Percentiles rank a stretch among this genome's conserved stretches.
phyloP scores from a whole-genome alignment of 306 rosid species.

The Calophaca sinica region DNA sequence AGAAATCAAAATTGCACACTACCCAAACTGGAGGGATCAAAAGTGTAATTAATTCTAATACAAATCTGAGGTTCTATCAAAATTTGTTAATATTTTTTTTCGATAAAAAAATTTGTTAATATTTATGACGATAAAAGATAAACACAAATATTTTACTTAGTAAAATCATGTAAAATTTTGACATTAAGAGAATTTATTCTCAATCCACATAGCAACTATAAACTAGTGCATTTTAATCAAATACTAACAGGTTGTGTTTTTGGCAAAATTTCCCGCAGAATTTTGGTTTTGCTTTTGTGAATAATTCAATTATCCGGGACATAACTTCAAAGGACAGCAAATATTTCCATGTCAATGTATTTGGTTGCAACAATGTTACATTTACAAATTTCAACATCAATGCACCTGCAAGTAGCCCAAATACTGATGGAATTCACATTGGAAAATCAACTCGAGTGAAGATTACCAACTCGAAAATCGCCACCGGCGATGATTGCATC shows the following conservation, averaged over 20 bases:
- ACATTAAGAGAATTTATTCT: not conserved
- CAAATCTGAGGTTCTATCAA: too few species aligned
- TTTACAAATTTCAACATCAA: slow-evolving; percentile 36
- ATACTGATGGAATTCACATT: slow-evolving; percentile 58
- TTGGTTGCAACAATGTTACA: slow-evolving; percentile 45
- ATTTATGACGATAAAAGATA: too few species aligned
- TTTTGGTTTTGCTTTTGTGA: slow-evolving; percentile 29
- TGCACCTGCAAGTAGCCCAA: slow-evolving; percentile 44
- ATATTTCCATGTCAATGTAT: slow-evolving; percentile 17
- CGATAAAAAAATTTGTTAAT: too few species aligned
- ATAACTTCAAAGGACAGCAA: slow-evolving; percentile 37
- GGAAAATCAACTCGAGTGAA: slow-evolving; percentile 45
- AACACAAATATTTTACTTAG: not conserved
- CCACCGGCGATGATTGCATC: slow-evolving; percentile 35
- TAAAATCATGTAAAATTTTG: not conserved
- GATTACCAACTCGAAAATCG: slow-evolving; percentile 45
- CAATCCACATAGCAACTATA: too few species aligned
- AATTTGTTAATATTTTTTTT: too few species aligned
- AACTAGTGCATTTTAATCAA: too few species aligned
- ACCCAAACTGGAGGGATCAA: too few species aligned
- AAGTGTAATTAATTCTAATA: too few species aligned
- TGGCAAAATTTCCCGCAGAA: slow-evolving; percentile 40
- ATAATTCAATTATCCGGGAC: not conserved
- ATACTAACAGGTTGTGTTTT: not conserved
- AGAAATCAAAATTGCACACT: too few species aligned